Conservation (phyloP, 1,284 basidiomycete species). For the Rugiboletus extremiorientalis region DNA sequence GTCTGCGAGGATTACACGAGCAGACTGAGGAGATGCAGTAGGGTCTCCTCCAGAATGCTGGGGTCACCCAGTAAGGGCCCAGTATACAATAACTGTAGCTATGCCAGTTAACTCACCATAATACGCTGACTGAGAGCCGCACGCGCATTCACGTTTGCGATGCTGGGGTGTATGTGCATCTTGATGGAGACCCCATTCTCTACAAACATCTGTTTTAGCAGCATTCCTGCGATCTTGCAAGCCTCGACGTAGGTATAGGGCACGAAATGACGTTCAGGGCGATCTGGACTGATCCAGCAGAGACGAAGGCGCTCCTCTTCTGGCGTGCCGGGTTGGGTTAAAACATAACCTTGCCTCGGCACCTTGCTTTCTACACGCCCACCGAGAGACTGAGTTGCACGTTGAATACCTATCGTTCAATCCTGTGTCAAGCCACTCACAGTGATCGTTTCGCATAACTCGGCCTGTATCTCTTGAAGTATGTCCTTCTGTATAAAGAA, state of each 20-base stretch:
- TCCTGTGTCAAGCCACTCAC: conserved; percentile 36
- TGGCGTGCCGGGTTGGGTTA: conserved; percentile 62
- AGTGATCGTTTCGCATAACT: conserved; percentile 66
- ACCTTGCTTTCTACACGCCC: conserved; percentile 76
- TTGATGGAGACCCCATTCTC: conserved; percentile 59
- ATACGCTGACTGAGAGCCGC: conserved; percentile 63
- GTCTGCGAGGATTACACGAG: conserved; percentile 74
- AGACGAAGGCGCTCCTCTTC: conserved; percentile 70
- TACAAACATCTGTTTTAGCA: conserved; percentile 72
- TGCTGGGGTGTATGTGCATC: conserved; percentile 76
- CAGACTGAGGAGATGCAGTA: conserved; percentile 59
- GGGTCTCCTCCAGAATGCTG: conserved; percentile 80
- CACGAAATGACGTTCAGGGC: conserved; percentile 73
- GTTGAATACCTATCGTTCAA: conserved; percentile 10
- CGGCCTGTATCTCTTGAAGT: conserved; percentile 61
- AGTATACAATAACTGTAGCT: background rate
- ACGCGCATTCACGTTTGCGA: conserved; percentile 70
- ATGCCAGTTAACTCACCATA: conserved; percentile 46
- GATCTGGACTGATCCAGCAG: conserved; percentile 63
- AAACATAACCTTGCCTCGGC: conserved; percentile 68
- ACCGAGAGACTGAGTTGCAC: conserved; percentile 52
- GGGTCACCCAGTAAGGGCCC: background rate
- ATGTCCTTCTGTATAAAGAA: conserved; percentile 81
- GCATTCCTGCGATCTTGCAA: conserved; percentile 68
- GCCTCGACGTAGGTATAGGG: conserved; percentile 77